phyloP scores from a whole-genome alignment of 1,139 yeast species.

The Yamadazyma siamensis region DNA sequence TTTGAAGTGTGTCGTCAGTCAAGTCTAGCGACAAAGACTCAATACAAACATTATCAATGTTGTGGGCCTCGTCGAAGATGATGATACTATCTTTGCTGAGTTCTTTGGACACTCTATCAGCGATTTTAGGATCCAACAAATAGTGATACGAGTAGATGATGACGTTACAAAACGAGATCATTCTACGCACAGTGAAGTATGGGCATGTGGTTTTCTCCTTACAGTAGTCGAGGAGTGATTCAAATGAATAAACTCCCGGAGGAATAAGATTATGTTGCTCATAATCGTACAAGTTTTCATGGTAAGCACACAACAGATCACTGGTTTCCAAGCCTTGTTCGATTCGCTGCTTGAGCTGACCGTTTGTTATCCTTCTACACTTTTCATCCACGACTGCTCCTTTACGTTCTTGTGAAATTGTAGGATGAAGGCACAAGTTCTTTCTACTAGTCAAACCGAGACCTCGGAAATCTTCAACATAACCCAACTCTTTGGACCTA shows the following conservation, averaged over 20 bases:
- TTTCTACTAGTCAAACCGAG: constrained; percentile 92
- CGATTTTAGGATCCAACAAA: constrained; percentile 92
- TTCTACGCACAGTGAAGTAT: constrained; percentile 94
- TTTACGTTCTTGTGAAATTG: constrained; percentile 79
- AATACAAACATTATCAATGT: constrained; percentile 96
- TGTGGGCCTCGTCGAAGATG: constrained; percentile 97
- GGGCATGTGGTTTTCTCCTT: constrained; percentile 84
- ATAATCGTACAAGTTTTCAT: constrained; percentile 79
- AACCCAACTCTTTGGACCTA: constrained; percentile 78
- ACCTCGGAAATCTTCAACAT: constrained; percentile 85
- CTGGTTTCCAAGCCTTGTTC: constrained; percentile 55
- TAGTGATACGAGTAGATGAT: constrained; percentile 96
- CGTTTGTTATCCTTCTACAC: constrained; percentile 92
- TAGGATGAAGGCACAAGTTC: constrained; percentile 88
- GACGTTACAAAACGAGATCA: constrained; percentile 93
- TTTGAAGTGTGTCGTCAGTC: constrained; percentile 44
- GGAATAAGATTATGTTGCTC: constrained; percentile 91
- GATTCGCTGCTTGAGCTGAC: constrained; percentile 69
- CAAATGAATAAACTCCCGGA: constrained; percentile 92
- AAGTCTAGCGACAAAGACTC: constrained; percentile 87
- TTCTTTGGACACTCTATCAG: constrained; percentile 91
- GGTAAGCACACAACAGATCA: constrained; percentile 66
- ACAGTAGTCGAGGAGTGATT: constrained; percentile 73
- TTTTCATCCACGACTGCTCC: constrained; percentile 96
- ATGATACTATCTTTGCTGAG: constrained; percentile 89